Percentiles rank a stretch among this genome's conserved stretches.
These are phyloP conservation scores for Pyrenophora seminiperda DNA, from an alignment of 2,329 filamentous ascomycete genomes.

Conservation along the genomic window DNA sequence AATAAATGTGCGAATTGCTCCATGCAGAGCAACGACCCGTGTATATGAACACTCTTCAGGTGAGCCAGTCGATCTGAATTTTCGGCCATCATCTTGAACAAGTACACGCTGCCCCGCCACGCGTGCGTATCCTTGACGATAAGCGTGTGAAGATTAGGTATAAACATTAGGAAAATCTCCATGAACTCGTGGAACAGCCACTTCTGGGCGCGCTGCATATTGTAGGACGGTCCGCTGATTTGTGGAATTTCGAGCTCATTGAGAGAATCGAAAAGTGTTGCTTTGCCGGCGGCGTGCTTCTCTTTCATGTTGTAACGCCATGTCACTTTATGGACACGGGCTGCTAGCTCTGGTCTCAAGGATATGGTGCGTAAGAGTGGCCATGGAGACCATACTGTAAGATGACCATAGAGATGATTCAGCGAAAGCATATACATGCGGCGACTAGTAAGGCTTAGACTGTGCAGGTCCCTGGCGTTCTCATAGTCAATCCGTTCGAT, in stretches of 20 bases:
- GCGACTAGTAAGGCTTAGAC: conserved; percentile 6
- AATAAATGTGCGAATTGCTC: conserved; percentile 11
- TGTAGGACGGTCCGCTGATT: neutral
- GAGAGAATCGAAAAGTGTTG: neutral
- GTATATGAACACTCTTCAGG: conserved; percentile 2
- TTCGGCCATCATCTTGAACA: neutral
- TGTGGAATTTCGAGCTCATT: neutral
- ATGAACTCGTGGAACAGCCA: conserved; percentile 5
- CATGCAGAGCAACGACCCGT: conserved; percentile 7
- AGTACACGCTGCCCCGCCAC: conserved; percentile 4
- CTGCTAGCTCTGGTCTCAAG: conserved; percentile 1
- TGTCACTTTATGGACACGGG: conserved; percentile 2
- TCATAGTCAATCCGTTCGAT: conserved; percentile 10
- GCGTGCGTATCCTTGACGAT: conserved; percentile 1
- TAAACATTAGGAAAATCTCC: conserved; percentile 3
- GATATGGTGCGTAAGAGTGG: conserved; percentile 4
- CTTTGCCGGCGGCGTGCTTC: neutral
- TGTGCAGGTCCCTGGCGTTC: conserved; percentile 1
- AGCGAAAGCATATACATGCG: conserved; percentile 10
- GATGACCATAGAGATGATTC: conserved; percentile 3
- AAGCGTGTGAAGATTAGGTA: conserved; percentile 3
- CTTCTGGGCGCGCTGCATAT: neutral
- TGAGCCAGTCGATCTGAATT: neutral
- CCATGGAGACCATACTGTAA: conserved; percentile 8
- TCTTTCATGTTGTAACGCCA: conserved; percentile 2